Evolutionary conservation across 2,329 filamentous ascomycete species (phyloP), one percentile per base, ranked within the genome.

Genomic region (Pseudocercospora pini-densiflorae): DNA sequence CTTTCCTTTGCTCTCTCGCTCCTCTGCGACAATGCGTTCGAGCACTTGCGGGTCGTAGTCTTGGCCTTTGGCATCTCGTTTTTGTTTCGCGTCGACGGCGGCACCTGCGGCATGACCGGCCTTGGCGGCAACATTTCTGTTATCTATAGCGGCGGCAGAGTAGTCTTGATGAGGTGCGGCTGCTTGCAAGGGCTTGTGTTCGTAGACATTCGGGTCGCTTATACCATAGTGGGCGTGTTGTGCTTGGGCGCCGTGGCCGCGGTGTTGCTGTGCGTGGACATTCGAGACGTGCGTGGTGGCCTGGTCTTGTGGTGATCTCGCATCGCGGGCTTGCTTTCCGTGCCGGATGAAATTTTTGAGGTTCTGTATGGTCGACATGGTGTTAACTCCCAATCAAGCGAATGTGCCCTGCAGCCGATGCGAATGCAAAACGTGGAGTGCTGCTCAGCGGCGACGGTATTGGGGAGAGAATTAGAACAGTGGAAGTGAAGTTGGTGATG

Each of bases 331-430:
- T 85, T 97, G 93, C 85, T 97, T 97, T 81, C 94, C 94, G 85
- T 97, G 94, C 72, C 94, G 92, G 82, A 98, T 95, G 82, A 98
- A 96, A 82, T 97, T 97, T 83, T 98, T 97, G 75, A 97, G 88
- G 79, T 95, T 95, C 84, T 97, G 94, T 83, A 97, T 97, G 55
- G 88, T 88, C 75, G 86, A 88, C 88, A 89, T 89, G 76, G 24
- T 55, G 16, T 54, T 8, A 29, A n/a, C 10, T 54, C 10, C 4
- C 24, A 24, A 27, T n/a, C 16, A 24, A 27, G 23, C 24, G 51
- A 24, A 27, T 24, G 23, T 31, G n/a, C 51, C 16, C 24, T 55
- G 51, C 51, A 31, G 24, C 6, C 12, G 27, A 29, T 54, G 21
- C 16, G 10, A n/a, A 33, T 33, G 31, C 31, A 33, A 33, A 36